A percentile compares a stretch with the other conserved stretches of the same genome.
Evolutionary conservation across 2,329 filamentous ascomycete genomes (phyloP).

Genomic region (Colletotrichum sp.): DNA sequence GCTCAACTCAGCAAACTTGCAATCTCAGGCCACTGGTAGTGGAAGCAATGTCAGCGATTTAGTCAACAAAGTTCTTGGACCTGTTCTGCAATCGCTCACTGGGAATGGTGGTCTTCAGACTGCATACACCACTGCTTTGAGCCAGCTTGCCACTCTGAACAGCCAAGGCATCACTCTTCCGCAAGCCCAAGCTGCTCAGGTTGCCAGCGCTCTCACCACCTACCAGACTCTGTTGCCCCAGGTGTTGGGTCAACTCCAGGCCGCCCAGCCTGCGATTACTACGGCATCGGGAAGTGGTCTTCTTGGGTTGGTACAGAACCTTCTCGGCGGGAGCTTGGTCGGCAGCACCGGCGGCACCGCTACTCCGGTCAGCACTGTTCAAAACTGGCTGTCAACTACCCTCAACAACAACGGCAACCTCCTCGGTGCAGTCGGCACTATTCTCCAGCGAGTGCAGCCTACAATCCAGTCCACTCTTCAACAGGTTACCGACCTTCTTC

Average conservation of each 20-base stretch:
- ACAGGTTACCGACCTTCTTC: neutral
- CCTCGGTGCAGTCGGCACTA: neutral
- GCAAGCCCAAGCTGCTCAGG: neutral
- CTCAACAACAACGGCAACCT: neutral
- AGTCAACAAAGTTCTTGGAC: neutral
- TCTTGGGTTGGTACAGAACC: neutral
- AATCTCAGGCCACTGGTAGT: neutral
- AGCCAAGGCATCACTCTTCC: neutral
- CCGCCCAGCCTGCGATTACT: neutral
- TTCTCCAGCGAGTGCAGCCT: neutral
- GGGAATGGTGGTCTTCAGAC: neutral
- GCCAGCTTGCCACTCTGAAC: neutral
- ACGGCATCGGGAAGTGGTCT: neutral
- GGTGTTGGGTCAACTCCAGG: neutral
- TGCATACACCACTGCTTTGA: neutral
- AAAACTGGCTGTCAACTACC: neutral
- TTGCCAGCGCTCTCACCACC: neutral
- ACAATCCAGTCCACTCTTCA: neutral
- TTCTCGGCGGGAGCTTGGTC: neutral
- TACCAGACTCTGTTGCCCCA: neutral
- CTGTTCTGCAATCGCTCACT: neutral
- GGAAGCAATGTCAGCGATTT: neutral
- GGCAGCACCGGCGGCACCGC: neutral
- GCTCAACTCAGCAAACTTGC: neutral
- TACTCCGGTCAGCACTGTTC: neutral